phyloP scores from a whole-genome alignment of 2,329 filamentous ascomycete genomes.

The Dactylonectria estremocensis region DNA sequence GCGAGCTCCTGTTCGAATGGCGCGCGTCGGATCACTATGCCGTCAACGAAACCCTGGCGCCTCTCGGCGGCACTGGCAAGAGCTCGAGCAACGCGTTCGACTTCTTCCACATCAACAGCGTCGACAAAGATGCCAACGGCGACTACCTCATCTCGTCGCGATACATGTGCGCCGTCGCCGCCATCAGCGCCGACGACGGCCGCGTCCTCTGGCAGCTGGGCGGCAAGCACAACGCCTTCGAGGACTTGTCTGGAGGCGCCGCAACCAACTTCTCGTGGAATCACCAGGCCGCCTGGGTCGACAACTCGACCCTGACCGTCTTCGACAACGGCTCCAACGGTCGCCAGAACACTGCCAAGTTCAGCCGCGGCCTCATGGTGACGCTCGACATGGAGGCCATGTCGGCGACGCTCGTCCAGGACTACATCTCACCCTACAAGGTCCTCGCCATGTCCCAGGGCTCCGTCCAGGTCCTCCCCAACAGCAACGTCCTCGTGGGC shows the following conservation, averaged over 20 bases:
- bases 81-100: conserved; percentile 60
- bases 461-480: conserved; percentile 68
- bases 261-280: conserved; percentile 62
- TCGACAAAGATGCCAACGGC: conserved; percentile 65
- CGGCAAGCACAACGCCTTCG: conserved; percentile 60
- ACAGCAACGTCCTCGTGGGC: conserved; percentile 68
- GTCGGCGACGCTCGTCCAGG: conserved; percentile 56
- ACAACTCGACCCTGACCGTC: conserved; percentile 65
- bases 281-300: conserved; percentile 65
- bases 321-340: conserved; percentile 55
- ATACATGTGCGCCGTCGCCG: conserved; percentile 62
- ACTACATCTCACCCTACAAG: conserved; percentile 63
- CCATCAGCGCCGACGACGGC: conserved; percentile 63
- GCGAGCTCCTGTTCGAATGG: conserved; percentile 66
- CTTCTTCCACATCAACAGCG: conserved; percentile 71
- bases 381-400: conserved; percentile 40
- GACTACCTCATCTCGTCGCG: conserved; percentile 71
- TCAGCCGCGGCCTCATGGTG: conserved; percentile 46
- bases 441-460: conserved; percentile 55
- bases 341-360: conserved; percentile 31
- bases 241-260: conserved; percentile 52
- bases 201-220: conserved; percentile 68
- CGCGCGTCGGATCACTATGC: conserved; percentile 50
- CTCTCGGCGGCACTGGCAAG: conserved; percentile 41
- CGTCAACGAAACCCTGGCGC: conserved; percentile 32